Conservation (phyloP, 495 filamentous ascomycete genomes). For the Aspergillus baeticus region DNA sequence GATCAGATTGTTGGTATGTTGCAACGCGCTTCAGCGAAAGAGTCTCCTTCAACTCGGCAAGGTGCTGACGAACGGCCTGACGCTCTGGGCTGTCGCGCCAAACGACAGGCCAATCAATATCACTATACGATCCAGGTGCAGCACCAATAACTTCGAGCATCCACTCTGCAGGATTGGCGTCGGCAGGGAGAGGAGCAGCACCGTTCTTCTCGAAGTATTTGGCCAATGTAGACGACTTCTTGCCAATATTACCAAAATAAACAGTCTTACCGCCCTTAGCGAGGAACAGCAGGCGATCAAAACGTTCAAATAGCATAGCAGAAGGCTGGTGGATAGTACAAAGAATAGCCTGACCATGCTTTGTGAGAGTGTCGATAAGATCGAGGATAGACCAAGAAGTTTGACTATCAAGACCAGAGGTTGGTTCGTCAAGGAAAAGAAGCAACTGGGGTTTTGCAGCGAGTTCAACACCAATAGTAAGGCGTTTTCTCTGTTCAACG, state of each 20-base stretch:
- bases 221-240: conserved; percentile 69
- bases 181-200: conserved; percentile 62
- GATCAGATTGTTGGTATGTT: conserved; percentile 28
- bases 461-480: conserved; percentile 88
- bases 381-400: conserved; percentile 80
- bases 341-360: conserved; percentile 85
- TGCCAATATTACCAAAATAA: conserved; percentile 89
- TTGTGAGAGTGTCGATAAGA: conserved; percentile 77
- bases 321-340: conserved; percentile 96
- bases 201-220: conserved; percentile 83
- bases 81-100: conserved; percentile 81
- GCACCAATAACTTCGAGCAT: conserved; percentile 94
- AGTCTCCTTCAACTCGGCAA: conserved; percentile 63
- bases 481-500: conserved; percentile 84
- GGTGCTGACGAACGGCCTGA: conserved; percentile 61
- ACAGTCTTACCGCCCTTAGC: conserved; percentile 76
- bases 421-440: not conserved
- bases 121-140: conserved; percentile 73
- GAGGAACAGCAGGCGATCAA: conserved; percentile 73
- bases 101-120: conserved; percentile 77
- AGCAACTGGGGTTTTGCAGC: conserved; percentile 30
- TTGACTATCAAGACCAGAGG: conserved; percentile 73
- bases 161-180: conserved; percentile 89
- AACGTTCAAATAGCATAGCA: conserved; percentile 87
- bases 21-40: conserved; percentile 44